Conservation (phyloP, 2,329 filamentous ascomycete genomes). For the Phaeosphaeriaceae sp. region DNA sequence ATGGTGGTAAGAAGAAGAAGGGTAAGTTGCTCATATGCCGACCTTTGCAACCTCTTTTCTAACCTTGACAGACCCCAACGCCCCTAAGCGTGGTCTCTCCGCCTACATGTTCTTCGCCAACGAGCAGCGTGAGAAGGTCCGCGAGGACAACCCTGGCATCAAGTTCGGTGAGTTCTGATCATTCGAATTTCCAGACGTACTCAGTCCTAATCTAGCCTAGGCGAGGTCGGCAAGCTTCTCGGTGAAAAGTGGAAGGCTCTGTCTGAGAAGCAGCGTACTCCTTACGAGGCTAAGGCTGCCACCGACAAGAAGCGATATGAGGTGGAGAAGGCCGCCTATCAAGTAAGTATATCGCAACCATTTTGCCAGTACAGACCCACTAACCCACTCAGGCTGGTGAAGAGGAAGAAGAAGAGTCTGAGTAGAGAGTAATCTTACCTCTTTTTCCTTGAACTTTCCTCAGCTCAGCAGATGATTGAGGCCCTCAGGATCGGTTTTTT, state of each 20-base stretch:
- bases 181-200: neutral
- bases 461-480: conserved; percentile 30
- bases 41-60: conserved; percentile 7
- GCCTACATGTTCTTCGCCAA: conserved; percentile 99
- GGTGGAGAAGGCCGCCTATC: conserved; percentile 88
- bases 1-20: conserved; percentile 73
- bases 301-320: conserved; percentile 99
- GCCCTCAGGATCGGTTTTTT: conserved; percentile 30
- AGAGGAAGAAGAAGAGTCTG: conserved; percentile 51
- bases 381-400: conserved; percentile 35
- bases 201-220: conserved; percentile 52
- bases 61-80: conserved; percentile 78
- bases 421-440: conserved; percentile 34
- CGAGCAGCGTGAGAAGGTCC: conserved; percentile 97
- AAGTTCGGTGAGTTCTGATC: conserved; percentile 74
- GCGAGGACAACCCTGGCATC: conserved; percentile 97
- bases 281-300: conserved; percentile 96
- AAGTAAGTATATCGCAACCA: conserved; percentile 28
- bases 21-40: conserved; percentile 53
- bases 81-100: conserved; percentile 97
- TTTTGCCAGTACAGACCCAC: conserved; percentile 3
- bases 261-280: conserved; percentile 87
- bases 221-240: conserved; percentile 96
- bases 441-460: conserved; percentile 19
- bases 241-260: conserved; percentile 99